Percentiles rank a stretch among this genome's conserved stretches.
Evolutionary conservation across 169 alveolate genomes (phyloP).

Genomic region (Babesia gibsoni): DNA sequence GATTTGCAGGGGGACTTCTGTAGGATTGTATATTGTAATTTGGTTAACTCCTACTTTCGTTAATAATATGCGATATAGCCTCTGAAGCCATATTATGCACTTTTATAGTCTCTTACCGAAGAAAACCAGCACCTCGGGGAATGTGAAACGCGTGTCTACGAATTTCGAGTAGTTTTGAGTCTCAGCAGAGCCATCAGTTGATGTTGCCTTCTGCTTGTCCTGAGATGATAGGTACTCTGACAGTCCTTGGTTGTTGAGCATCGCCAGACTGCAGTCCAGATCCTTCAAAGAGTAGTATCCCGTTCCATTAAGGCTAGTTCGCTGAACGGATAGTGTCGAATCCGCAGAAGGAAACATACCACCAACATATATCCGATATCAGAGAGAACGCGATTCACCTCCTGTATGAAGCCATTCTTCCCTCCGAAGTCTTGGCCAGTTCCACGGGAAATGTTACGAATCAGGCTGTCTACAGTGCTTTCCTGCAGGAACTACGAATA

Average conservation of each 20-base stretch:
- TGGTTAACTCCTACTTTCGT: background rate
- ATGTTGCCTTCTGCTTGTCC: too few relatives aligned
- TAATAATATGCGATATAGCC: conserved; percentile 16
- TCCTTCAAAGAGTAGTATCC: conserved; percentile 50
- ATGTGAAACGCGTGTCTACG: too few relatives aligned
- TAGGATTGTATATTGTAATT: background rate
- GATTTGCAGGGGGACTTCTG: background rate
- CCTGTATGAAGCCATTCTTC: conserved; percentile 32
- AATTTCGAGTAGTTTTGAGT: too few relatives aligned
- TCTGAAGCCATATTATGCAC: background rate
- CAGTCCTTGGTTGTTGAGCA: too few relatives aligned
- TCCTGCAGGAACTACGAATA: conserved; percentile 43
- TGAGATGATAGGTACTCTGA: too few relatives aligned
- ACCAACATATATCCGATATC: conserved; percentile 57
- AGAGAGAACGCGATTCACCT: conserved; percentile 23
- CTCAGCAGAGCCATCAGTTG: too few relatives aligned
- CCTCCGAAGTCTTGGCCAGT: conserved; percentile 35
- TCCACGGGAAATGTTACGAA: conserved; percentile 49
- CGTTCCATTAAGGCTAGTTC: conserved; percentile 30
- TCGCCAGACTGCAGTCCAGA: conserved; percentile 34
- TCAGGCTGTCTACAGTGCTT: conserved; percentile 21
- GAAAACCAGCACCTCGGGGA: conserved; percentile 4
- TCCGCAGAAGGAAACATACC: conserved; percentile 17
- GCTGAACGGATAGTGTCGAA: background rate
- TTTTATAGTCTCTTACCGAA: conserved; percentile 1